phyloP scores from a whole-genome alignment of 495 filamentous ascomycete genomes.

The Polyplosphaeria fusca region DNA sequence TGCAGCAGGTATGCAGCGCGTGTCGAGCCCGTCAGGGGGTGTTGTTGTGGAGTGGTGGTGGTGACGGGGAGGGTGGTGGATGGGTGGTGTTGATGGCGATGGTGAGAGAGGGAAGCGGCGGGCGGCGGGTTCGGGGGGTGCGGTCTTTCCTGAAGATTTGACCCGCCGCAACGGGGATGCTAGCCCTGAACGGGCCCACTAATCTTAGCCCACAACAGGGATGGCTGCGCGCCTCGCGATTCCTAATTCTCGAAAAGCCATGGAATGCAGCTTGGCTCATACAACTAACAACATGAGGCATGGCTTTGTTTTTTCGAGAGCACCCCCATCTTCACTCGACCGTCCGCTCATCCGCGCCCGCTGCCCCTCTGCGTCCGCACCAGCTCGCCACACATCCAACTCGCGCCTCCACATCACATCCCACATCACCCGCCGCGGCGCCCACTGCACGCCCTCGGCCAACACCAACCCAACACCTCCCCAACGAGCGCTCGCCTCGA shows the following conservation, averaged over 20 bases:
- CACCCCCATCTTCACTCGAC: too few species aligned
- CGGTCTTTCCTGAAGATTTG: neutral
- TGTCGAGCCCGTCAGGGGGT: slow-evolving; percentile 3
- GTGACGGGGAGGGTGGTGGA: neutral
- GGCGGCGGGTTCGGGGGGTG: neutral
- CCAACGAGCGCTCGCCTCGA: too few species aligned
- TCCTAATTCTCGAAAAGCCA: slow-evolving; percentile 14
- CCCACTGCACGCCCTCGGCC: too few species aligned
- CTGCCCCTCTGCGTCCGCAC: too few species aligned
- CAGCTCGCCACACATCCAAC: too few species aligned
- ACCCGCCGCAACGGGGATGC: neutral
- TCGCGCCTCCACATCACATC: too few species aligned
- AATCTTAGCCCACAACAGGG: neutral
- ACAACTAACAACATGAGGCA: neutral
- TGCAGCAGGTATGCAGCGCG: slow-evolving; percentile 21
- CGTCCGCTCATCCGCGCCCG: too few species aligned
- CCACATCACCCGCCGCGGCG: too few species aligned
- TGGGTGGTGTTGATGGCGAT: neutral
- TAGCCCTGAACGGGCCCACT: neutral
- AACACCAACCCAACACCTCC: too few species aligned
- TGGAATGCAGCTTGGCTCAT: slow-evolving; percentile 5
- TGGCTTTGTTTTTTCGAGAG: too few species aligned
- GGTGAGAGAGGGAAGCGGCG: neutral
- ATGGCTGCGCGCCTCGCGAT: neutral
- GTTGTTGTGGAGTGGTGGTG: slow-evolving; percentile 11